A percentile compares a stretch with the other conserved stretches of the same genome.
These are phyloP conservation scores for Alternaria panax DNA, from an alignment of 2,329 filamentous ascomycete species.

Conservation along the genomic window DNA sequence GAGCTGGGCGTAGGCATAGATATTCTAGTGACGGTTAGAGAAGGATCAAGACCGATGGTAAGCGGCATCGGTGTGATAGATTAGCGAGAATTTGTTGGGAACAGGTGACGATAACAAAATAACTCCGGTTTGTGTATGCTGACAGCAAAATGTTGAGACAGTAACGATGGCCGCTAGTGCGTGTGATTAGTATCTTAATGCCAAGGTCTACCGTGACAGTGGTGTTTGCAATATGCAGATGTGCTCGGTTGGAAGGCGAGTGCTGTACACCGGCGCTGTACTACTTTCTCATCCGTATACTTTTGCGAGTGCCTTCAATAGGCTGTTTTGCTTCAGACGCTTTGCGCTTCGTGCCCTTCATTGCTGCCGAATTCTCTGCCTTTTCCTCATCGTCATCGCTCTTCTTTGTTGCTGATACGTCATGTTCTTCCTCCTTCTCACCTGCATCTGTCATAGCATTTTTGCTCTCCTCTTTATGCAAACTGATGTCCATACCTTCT, in stretches of 20 bases:
- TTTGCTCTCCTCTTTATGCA: background rate
- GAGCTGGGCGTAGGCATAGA: background rate
- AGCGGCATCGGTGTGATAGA: background rate
- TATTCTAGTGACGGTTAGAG: background rate
- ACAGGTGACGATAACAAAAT: background rate
- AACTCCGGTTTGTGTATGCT: background rate
- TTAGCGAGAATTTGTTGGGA: background rate
- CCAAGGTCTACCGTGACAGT: background rate
- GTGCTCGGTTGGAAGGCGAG: background rate
- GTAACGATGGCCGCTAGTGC: background rate
- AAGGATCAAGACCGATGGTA: background rate
- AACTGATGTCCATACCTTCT: slow-evolving; percentile 10
- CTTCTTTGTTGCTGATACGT: background rate
- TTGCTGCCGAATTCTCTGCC: slow-evolving; percentile 5
- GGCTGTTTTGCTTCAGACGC: slow-evolving; percentile 16
- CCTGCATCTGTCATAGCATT: background rate
- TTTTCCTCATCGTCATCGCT: background rate
- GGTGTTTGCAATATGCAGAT: background rate
- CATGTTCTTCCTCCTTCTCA: slow-evolving; percentile 3
- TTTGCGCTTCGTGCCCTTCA: slow-evolving; percentile 37
- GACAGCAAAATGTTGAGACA: background rate
- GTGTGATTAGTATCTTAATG: background rate
- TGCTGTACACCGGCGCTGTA: background rate
- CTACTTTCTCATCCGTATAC: slow-evolving; percentile 34
- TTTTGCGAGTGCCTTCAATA: slow-evolving; percentile 34